Conservation (phyloP, 768 basidiomycete species). For the Leccinum boreale region DNA sequence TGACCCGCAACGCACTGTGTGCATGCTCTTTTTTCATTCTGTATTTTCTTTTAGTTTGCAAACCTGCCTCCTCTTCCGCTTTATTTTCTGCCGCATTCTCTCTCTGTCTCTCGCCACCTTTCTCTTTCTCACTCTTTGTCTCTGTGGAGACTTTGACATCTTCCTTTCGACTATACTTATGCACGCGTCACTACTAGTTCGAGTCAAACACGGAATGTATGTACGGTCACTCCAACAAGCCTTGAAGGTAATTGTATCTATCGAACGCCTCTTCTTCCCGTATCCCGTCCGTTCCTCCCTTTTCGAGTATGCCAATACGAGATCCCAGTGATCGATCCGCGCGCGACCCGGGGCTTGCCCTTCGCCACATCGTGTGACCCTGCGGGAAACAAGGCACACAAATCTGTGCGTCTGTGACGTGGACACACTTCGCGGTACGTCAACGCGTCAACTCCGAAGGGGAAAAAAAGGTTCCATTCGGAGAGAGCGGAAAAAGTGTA, state of each 20-base stretch:
- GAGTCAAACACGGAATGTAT: neutral
- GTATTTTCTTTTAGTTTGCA: neutral
- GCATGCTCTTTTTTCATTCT: neutral
- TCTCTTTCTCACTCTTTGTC: neutral
- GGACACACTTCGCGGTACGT: neutral
- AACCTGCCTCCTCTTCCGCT: neutral
- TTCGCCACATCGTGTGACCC: neutral
- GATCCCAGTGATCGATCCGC: neutral
- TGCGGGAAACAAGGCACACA: neutral
- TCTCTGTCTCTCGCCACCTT: neutral
- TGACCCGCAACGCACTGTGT: constrained; percentile 2
- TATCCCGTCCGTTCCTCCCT: too few relatives aligned
- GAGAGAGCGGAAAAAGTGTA: neutral
- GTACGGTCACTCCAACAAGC: neutral
- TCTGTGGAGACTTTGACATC: neutral
- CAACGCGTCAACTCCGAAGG: neutral
- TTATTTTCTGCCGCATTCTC: neutral
- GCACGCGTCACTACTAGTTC: neutral
- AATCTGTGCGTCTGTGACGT: neutral
- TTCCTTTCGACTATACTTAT: neutral
- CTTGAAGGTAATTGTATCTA: neutral
- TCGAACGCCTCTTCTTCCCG: neutral
- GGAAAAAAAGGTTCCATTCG: neutral
- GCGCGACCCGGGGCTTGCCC: neutral
- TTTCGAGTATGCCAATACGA: too few relatives aligned